Evolutionary conservation across 108 stramenopile species (phyloP).

Genomic region (Skeletonema costatum): DNA sequence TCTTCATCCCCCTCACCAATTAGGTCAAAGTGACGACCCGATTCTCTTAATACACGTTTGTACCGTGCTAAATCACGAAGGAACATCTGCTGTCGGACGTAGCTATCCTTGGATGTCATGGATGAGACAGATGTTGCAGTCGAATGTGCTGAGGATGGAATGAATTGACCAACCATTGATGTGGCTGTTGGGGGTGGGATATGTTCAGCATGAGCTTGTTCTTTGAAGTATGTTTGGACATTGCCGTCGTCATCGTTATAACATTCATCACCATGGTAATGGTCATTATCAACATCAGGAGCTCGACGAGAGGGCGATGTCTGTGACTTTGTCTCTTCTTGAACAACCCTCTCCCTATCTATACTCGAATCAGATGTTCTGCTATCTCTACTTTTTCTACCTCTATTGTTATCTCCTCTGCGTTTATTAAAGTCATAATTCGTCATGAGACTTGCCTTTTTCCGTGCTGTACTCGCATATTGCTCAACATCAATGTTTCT

Average conservation of each 20-base stretch:
- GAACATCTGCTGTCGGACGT: constrained; percentile 20
- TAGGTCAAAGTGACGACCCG: neutral
- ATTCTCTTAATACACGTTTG: neutral
- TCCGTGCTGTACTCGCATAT: neutral
- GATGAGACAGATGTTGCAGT: constrained; percentile 9
- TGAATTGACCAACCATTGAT: constrained; percentile 2
- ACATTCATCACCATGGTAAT: neutral
- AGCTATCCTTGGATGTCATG: constrained; percentile 31
- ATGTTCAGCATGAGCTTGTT: neutral
- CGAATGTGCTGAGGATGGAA: constrained; percentile 5
- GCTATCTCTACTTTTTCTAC: neutral
- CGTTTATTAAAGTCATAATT: neutral
- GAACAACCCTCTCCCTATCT: neutral
- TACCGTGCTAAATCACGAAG: constrained; percentile 10
- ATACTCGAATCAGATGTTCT: neutral
- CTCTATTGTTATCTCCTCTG: neutral
- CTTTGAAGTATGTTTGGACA: neutral
- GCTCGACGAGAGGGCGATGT: neutral
- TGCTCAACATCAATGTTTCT: neutral
- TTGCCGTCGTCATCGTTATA: neutral
- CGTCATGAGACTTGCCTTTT: constrained; percentile 10
- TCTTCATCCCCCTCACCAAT: neutral
- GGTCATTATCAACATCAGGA: neutral
- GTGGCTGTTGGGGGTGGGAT: neutral
- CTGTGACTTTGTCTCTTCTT: neutral